Evolutionary conservation across 78 protist species (phyloP).

Genomic region (Andalucia godoyi): DNA sequence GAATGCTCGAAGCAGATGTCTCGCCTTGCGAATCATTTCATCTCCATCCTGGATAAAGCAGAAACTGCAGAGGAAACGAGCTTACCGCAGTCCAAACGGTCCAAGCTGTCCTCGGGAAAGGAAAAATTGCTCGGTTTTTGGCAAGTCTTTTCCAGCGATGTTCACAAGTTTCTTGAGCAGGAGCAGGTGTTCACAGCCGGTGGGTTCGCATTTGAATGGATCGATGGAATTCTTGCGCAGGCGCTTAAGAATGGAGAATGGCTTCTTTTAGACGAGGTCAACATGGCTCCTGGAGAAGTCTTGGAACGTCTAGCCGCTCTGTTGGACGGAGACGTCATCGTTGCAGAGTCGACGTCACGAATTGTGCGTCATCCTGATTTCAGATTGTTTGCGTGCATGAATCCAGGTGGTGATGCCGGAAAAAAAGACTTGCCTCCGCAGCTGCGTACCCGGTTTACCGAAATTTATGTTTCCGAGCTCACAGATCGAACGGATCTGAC

Average conservation of each 20-base stretch:
- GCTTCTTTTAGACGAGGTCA: slow-evolving; percentile 98
- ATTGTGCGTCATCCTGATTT: slow-evolving; percentile 85
- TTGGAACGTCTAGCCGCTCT: slow-evolving; percentile 70
- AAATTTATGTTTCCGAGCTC: slow-evolving; percentile 84
- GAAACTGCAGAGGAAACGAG: too few species aligned
- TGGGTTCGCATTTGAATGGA: slow-evolving; percentile 77
- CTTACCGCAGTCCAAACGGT: too few species aligned
- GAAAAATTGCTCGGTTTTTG: too few species aligned
- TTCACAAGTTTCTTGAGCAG: too few species aligned
- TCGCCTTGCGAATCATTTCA: too few species aligned
- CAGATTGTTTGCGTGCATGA: slow-evolving; percentile 95
- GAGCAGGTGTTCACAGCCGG: too few species aligned
- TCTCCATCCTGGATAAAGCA: too few species aligned
- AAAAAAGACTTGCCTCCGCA: slow-evolving; percentile 90
- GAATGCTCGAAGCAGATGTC: too few species aligned
- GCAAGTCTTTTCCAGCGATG: slow-evolving; percentile 19
- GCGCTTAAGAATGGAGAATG: slow-evolving; percentile 91
- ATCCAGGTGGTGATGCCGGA: slow-evolving; percentile 98
- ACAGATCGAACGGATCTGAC: slow-evolving; percentile 54
- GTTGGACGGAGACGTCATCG: slow-evolving; percentile 8
- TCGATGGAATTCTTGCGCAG: slow-evolving; percentile 81
- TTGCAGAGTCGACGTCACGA: slow-evolving; percentile 31
- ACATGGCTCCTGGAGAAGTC: slow-evolving; percentile 91
- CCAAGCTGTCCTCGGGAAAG: too few species aligned
- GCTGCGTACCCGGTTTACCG: slow-evolving; percentile 73